Evolutionary conservation across 1,139 yeast genomes (phyloP).

Genomic region (Nadsonia commutata): DNA sequence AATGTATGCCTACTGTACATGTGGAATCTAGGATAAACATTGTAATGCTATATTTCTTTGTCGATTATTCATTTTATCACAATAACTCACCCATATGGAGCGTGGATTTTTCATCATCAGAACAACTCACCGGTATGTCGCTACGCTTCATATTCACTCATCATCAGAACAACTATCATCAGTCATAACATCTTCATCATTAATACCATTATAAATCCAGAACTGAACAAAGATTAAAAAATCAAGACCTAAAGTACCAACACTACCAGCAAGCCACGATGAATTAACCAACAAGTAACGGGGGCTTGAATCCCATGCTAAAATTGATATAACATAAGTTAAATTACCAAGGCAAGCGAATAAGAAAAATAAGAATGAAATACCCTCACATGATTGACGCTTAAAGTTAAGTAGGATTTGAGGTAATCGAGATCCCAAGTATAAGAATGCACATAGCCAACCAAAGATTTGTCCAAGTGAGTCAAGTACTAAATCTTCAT

Average conservation of each 20-base stretch:
- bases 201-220: slow-evolving; percentile 37
- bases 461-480: slow-evolving; percentile 79
- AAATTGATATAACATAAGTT: slow-evolving; percentile 74
- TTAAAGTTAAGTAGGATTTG: slow-evolving; percentile 71
- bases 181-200: not conserved
- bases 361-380: slow-evolving; percentile 76
- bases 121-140: too few species aligned
- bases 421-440: slow-evolving; percentile 80
- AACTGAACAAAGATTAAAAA: slow-evolving; percentile 73
- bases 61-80: too few species aligned
- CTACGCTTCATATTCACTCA: not conserved
- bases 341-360: slow-evolving; percentile 89
- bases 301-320: slow-evolving; percentile 52
- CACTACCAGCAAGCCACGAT: slow-evolving; percentile 85
- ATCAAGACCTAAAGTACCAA: slow-evolving; percentile 77
- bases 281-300: slow-evolving; percentile 65
- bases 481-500: slow-evolving; percentile 35
- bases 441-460: slow-evolving; percentile 76
- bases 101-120: too few species aligned
- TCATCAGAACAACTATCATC: not conserved
- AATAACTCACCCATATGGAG: too few species aligned
- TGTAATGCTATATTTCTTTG: too few species aligned
- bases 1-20: too few species aligned
- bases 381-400: slow-evolving; percentile 86
- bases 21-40: too few species aligned